Evolutionary conservation across 106 monocot species (phyloP).

Genomic region (Apostasia ramifera): DNA sequence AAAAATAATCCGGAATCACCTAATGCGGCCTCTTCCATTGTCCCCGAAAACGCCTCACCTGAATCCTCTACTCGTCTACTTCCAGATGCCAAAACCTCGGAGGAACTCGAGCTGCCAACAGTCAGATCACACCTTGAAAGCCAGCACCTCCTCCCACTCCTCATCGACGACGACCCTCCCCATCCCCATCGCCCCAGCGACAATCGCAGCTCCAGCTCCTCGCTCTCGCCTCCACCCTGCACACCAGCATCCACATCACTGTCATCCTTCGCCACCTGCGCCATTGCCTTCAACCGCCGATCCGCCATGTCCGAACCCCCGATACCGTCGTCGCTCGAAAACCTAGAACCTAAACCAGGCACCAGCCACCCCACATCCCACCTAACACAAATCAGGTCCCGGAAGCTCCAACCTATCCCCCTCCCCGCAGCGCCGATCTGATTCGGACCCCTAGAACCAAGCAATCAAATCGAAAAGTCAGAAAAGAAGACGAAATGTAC

Average conservation of each 20-base stretch:
- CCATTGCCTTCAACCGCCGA: constrained; percentile 4
- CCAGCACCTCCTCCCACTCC: not conserved
- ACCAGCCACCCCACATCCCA: not conserved
- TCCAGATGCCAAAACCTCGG: not conserved
- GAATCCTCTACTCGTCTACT: not conserved
- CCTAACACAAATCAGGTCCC: not conserved
- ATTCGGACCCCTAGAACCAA: constrained; percentile 3
- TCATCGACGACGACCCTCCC: not conserved
- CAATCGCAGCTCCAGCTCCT: constrained; percentile 2
- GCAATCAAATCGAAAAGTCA: not conserved
- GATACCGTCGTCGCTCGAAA: not conserved
- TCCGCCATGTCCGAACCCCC: not conserved
- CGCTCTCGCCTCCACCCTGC: not conserved
- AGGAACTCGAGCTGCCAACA: not conserved
- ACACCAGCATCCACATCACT: not conserved
- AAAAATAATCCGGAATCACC: not conserved
- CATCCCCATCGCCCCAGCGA: constrained; percentile 4
- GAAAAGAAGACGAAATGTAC: not conserved
- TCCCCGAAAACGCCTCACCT: not conserved
- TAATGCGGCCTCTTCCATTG: not conserved
- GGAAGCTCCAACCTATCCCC: too few relatives aligned
- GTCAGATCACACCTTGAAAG: not conserved
- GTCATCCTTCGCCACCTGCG: not conserved
- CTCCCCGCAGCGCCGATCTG: not conserved
- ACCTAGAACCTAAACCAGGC: not conserved